Evolutionary conservation across 148 eudicot genomes (phyloP), one percentile per base, ranked within the genome.

Genomic region (Chenopodium album): DNA sequence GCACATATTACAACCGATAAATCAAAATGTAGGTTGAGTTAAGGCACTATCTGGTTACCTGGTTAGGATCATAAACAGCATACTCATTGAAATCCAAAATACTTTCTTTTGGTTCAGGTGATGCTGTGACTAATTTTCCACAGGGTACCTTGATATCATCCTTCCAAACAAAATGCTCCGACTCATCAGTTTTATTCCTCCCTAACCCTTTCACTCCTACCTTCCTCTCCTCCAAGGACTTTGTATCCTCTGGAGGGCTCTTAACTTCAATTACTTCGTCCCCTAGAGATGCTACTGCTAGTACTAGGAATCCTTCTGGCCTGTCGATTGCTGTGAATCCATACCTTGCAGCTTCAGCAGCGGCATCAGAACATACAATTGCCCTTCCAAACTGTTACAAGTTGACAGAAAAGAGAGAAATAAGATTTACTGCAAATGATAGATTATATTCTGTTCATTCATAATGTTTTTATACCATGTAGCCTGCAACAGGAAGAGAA

Each of bases 331-430:
- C 94, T 17, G 97, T 93, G 85, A 91, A 95, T 0, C 95, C 98
- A 23, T 90, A 95, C 77, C 88, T 91, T 17, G 97, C 94, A 13
- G 97, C 97, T 80, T 93, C 98, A 71, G 98, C 97, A 81, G 97
- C 90, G 9, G 94, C 89, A 76, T 95, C 99, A 0, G 97, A 91
- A 73, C 98, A 94, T 7, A 95, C 91, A 2, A 95, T 92, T 0
- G 92, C 94, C 85, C 50, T 91, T 64, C 98, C 98, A 63, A 95
- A 93, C 99, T 95, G 83, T 20, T 52, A 52, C 62, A 67, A n/a
- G 8, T 48, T 20, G 13, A 31, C 28, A 47, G 22, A 19, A 59
- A 59, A 59, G 7, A 47, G 0, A 78, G 48, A 5, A 26, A 66
- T 26, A 16, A 9, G 59, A 60, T 8, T 37, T 46, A 11, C 54